Base-by-base conservation (phyloP, 75 land plant genomes). In the Adiantum capillusveneris region DNA sequence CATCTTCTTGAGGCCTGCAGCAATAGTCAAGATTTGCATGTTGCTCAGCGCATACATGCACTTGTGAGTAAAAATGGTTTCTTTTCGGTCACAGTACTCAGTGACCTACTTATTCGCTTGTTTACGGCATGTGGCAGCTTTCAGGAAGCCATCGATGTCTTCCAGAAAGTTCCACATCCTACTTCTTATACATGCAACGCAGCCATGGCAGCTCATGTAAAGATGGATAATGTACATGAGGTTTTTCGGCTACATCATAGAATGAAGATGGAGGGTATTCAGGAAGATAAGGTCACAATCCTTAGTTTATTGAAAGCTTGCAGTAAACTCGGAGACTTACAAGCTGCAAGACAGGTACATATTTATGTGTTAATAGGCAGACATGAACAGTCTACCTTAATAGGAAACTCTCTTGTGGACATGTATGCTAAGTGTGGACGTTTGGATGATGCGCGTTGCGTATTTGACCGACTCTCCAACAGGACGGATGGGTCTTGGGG, bases 111-210 rank as follows among this genome's bases (percentile, higher is more conserved):
- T 11, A 54, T 74, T 0, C 63, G 69, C 0, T 6, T 63, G 44
- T 79, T 75, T 41, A 64, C 67, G 20, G 18, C 49, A 18, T 75
- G 79, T 64, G 78, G 75, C 11, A 65, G 63, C 29, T 5, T 75
- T 29, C 20, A 25, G 9, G 59, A 56, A n/a, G 72, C 82, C 1
- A 50, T 24, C 13, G 56, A 50, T 0, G 59, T 79, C 12, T 71
- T 79, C 31, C 53, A 52, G 14, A 53, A 58, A 31, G 60, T 56
- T 7, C 44, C 11, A 11, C 50, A 29, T 6, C 82, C 82, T 17
- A 67, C 45, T 66, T 59, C 64, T 21, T 79, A 66, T 22, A 56
- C 61, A 20, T 71, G 68, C 44, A 75, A 71, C 49, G 77, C 71
- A 69, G 53, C 75, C 53, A 60, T 79, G 31, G 58, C 62, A 11